phyloP scores from a whole-genome alignment of 768 basidiomycete genomes.

The Russula sp. region DNA sequence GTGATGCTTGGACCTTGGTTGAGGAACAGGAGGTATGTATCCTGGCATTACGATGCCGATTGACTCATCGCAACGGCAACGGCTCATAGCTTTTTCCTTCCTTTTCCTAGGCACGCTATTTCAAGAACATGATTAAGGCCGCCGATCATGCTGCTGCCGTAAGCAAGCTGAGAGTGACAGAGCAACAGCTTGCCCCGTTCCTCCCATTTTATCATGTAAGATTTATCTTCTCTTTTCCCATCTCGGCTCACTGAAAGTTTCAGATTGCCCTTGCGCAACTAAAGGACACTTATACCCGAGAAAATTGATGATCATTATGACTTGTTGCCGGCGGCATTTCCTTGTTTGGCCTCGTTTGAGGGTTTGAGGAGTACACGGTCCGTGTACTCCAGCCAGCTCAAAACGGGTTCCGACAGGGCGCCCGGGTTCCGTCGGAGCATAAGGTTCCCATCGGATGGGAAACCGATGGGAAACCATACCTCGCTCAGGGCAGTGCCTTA shows the following conservation, averaged over 20 bases:
- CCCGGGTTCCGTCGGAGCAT: not conserved
- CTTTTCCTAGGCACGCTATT: slow-evolving; percentile 17
- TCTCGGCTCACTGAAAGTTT: not conserved
- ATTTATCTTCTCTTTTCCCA: not conserved
- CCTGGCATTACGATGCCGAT: slow-evolving; percentile 3
- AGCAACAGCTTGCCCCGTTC: slow-evolving; percentile 10
- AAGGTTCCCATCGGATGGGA: not conserved
- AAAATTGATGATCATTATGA: not conserved
- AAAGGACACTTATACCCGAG: slow-evolving; percentile 9
- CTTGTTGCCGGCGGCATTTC: too few relatives aligned
- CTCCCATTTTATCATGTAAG: slow-evolving; percentile 17
- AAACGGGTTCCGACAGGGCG: too few relatives aligned
- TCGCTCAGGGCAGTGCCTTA: too few relatives aligned
- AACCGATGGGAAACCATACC: too few relatives aligned
- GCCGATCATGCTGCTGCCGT: slow-evolving; percentile 12
- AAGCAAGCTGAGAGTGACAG: not conserved
- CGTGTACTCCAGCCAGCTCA: too few relatives aligned
- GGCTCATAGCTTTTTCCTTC: not conserved
- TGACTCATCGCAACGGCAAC: not conserved
- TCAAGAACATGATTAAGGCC: slow-evolving; percentile 19
- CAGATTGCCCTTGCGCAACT: slow-evolving; percentile 16
- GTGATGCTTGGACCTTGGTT: slow-evolving; percentile 91
- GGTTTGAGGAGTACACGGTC: too few relatives aligned
- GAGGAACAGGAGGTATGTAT: slow-evolving; percentile 90
- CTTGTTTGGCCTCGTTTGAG: too few relatives aligned